phyloP scores from a whole-genome alignment of 257 asterid genomes.

The Mitragyna speciosa region DNA sequence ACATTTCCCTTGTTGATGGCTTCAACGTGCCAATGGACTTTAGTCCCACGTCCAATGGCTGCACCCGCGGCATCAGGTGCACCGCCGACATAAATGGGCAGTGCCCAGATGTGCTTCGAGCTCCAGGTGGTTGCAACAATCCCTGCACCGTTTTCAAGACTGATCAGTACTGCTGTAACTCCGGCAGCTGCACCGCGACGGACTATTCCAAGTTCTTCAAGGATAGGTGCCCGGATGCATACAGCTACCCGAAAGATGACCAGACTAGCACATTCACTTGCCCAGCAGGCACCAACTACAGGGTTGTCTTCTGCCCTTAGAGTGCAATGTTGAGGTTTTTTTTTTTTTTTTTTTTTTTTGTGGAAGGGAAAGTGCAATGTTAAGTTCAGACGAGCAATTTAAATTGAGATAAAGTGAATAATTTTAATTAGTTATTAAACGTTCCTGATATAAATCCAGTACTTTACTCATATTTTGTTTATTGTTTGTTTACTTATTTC shows the following conservation, averaged over 20 bases:
- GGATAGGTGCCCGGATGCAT: conserved; percentile 55
- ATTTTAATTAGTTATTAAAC: too few relatives aligned
- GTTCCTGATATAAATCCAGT: too few relatives aligned
- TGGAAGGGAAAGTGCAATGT: not conserved
- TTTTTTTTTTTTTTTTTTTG: too few relatives aligned
- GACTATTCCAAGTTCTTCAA: conserved; percentile 52
- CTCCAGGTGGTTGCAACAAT: conserved; percentile 75
- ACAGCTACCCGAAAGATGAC: conserved; percentile 42
- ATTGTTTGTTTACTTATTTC: too few relatives aligned
- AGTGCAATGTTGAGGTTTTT: too few relatives aligned
- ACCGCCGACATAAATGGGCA: conserved; percentile 48
- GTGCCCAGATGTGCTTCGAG: conserved; percentile 51
- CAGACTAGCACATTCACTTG: conserved; percentile 26
- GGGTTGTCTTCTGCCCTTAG: conserved; percentile 35
- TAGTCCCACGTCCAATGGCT: conserved; percentile 4
- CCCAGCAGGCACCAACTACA: conserved; percentile 22
- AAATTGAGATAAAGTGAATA: too few relatives aligned
- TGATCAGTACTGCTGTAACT: conserved; percentile 64
- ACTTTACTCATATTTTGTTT: too few relatives aligned
- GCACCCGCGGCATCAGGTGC: conserved; percentile 43
- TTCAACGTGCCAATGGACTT: conserved; percentile 54
- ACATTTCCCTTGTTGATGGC: conserved; percentile 63
- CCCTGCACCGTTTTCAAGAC: conserved; percentile 70
- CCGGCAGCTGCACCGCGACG: conserved; percentile 63
- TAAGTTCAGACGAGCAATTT: not conserved